phyloP scores from a whole-genome alignment of 78 protist species.

The Polysphondylium violaceum region DNA sequence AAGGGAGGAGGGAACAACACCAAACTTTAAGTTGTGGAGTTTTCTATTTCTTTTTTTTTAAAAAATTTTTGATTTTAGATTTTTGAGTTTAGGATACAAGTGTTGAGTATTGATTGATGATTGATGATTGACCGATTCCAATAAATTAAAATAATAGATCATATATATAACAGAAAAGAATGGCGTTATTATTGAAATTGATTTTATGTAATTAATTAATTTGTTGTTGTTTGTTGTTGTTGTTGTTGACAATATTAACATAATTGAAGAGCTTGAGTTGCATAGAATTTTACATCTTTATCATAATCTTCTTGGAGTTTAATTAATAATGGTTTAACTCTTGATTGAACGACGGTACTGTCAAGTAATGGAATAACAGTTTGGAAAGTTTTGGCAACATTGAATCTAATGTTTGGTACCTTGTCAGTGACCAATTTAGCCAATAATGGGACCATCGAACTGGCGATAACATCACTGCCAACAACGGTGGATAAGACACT shows the following conservation, averaged over 20 bases:
- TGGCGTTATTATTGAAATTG: no score
- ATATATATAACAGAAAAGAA: no score
- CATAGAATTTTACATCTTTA: conserved; percentile 91
- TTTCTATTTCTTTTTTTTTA: no score
- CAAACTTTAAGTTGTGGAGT: no score
- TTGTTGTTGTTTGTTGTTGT: background rate
- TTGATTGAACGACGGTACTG: conserved; percentile 48
- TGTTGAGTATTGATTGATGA: no score
- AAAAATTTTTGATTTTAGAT: no score
- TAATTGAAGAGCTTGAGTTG: conserved; percentile 74
- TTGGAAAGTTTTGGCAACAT: conserved; percentile 92
- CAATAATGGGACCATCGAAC: conserved; percentile 84
- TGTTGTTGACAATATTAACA: conserved; percentile 15
- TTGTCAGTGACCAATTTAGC: conserved; percentile 82
- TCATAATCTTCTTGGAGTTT: conserved; percentile 85
- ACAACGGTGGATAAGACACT: conserved; percentile 86
- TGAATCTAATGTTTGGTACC: conserved; percentile 97
- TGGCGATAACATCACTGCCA: conserved; percentile 62
- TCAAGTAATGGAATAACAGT: conserved; percentile 65
- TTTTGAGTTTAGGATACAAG: no score
- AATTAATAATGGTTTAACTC: conserved; percentile 82
- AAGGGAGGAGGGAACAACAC: no score
- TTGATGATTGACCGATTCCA: no score
- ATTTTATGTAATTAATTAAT: no score
- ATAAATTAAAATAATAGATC: no score